Percentiles rank a stretch among this genome's conserved stretches.
Conservation (phyloP, 2,329 filamentous ascomycete genomes). For the Trichoderma hamatum region DNA sequence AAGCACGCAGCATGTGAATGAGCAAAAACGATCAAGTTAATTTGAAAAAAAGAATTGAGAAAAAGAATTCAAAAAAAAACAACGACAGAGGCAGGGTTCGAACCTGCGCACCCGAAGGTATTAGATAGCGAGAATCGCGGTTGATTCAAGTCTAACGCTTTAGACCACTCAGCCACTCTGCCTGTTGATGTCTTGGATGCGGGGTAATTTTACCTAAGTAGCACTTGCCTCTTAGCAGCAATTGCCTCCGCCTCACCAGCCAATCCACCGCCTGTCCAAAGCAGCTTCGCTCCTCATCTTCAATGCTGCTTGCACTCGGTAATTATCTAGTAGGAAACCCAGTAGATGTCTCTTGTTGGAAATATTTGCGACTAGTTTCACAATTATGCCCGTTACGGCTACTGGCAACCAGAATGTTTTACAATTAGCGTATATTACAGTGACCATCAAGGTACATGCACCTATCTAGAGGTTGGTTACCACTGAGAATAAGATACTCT, state of each 20-base stretch:
- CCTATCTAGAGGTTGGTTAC: neutral
- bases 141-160: constrained; percentile 27
- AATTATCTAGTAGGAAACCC: neutral
- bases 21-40: neutral
- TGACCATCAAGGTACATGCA: too few species aligned
- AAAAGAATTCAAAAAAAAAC: neutral
- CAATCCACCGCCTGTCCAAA: too few species aligned
- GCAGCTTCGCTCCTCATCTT: neutral
- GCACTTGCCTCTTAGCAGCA: fast-evolving
- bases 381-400: neutral
- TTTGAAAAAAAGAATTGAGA: neutral
- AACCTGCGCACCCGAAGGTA: constrained; percentile 28
- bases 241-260: neutral
- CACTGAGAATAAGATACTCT: too few species aligned
- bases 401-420: neutral
- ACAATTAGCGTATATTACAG: too few species aligned
- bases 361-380: neutral
- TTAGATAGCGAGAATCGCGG: constrained; percentile 25
- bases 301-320: neutral
- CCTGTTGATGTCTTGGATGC: neutral
- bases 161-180: constrained; percentile 28
- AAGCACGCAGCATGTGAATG: neutral
- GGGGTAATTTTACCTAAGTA: neutral
- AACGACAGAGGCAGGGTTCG: constrained; percentile 27
- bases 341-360: neutral